phyloP scores from a whole-genome alignment of 495 filamentous ascomycete genomes.

The Penicillium simplicissimum region DNA sequence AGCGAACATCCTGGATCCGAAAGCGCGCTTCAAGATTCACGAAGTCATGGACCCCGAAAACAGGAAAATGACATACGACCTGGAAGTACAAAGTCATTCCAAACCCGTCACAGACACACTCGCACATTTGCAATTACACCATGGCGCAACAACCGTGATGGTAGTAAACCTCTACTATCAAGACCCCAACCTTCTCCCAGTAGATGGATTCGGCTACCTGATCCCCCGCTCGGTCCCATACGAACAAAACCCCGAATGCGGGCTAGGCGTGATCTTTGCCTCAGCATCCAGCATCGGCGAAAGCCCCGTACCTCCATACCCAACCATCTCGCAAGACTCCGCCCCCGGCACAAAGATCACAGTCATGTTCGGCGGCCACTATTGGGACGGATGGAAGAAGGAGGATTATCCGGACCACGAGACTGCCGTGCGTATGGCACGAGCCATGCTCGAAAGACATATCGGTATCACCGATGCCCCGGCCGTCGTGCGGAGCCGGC shows the following conservation, averaged over 20 bases:
- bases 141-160: slow-evolving; percentile 77
- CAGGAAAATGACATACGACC: neutral
- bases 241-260: slow-evolving; percentile 76
- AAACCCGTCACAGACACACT: slow-evolving; percentile 25
- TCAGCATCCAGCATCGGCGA: slow-evolving; percentile 55
- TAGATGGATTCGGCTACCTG: slow-evolving; percentile 85
- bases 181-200: slow-evolving; percentile 60
- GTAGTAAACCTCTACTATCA: slow-evolving; percentile 87
- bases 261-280: slow-evolving; percentile 91
- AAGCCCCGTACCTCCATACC: neutral
- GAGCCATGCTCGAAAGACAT: slow-evolving; percentile 67
- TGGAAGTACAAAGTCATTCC: neutral
- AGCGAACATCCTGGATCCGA: slow-evolving; percentile 25
- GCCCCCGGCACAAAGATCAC: slow-evolving; percentile 80
- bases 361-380: slow-evolving; percentile 94
- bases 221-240: slow-evolving; percentile 70
- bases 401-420: slow-evolving; percentile 57
- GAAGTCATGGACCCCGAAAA: neutral
- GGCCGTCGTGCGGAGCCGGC: slow-evolving; percentile 52
- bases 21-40: neutral
- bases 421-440: slow-evolving; percentile 67
- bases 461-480: slow-evolving; percentile 65
- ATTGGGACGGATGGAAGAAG: slow-evolving; percentile 69
- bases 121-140: slow-evolving; percentile 44
- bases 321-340: slow-evolving; percentile 47